These are phyloP conservation scores for Marasmius sp. DNA, from an alignment of 1,284 basidiomycete species.

Conservation along the genomic window DNA sequence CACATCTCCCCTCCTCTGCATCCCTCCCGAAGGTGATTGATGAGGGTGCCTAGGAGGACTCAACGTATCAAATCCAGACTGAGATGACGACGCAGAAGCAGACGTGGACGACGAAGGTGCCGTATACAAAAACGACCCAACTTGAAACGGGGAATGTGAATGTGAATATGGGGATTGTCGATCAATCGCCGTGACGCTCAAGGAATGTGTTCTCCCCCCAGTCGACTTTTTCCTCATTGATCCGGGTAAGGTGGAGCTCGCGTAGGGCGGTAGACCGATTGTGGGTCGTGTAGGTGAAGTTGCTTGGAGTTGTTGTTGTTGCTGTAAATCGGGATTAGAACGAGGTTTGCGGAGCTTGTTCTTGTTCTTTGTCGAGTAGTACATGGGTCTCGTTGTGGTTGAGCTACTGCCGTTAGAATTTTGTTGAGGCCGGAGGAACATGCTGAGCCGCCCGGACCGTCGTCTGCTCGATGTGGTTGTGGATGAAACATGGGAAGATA, in stretches of 20 bases:
- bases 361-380: neutral
- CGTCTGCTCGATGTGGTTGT: neutral
- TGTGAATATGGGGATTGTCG: constrained; percentile 25
- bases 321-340: constrained; percentile 12
- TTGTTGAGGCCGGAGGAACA: neutral
- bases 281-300: constrained; percentile 18
- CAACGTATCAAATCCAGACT: neutral
- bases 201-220: constrained; percentile 64
- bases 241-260: neutral
- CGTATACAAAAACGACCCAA: too few species aligned
- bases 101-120: neutral
- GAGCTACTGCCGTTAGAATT: too few species aligned
- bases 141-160: too few species aligned
- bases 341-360: constrained; percentile 13
- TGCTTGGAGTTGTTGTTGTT: constrained; percentile 2
- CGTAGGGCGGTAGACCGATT: constrained; percentile 32
- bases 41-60: neutral
- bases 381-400: neutral
- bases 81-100: neutral
- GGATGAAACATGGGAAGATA: neutral
- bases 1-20: constrained; percentile 44
- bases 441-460: neutral
- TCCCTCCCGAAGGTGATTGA: constrained; percentile 4
- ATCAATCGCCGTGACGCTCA: constrained; percentile 75
- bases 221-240: neutral